These are phyloP conservation scores for Tephrocybe sp. DNA, from an alignment of 768 basidiomycete genomes.

Conservation along the genomic window DNA sequence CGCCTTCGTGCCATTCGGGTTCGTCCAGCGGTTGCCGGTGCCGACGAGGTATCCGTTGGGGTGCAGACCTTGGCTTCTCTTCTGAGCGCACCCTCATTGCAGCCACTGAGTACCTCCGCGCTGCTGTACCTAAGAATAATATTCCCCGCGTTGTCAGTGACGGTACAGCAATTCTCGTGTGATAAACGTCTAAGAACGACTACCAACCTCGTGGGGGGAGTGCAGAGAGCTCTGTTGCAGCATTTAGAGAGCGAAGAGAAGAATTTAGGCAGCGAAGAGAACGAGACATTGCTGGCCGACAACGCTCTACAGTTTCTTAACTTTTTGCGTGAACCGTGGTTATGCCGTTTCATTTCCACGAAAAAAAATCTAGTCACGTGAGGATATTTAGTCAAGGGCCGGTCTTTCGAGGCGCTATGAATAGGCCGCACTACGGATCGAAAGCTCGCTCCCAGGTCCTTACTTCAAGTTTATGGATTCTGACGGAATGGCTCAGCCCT, in stretches of 20 bases:
- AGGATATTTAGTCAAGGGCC: slow-evolving; percentile 1
- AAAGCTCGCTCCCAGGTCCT: no score
- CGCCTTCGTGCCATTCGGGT: neutral
- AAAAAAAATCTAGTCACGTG: slow-evolving; percentile 19
- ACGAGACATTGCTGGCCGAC: slow-evolving; percentile 26
- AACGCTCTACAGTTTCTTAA: slow-evolving; percentile 10
- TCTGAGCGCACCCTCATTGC: slow-evolving; percentile 26
- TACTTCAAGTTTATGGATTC: neutral
- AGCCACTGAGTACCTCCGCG: slow-evolving; percentile 25
- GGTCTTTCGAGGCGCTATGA: slow-evolving; percentile 5
- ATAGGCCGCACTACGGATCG: no score
- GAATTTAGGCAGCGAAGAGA: slow-evolving; percentile 25
- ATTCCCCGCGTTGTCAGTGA: slow-evolving; percentile 7
- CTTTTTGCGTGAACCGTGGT: slow-evolving; percentile 4
- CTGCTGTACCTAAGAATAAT: slow-evolving; percentile 14
- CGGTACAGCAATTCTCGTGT: neutral
- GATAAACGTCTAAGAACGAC: neutral
- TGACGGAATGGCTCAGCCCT: neutral
- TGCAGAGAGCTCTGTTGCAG: slow-evolving; percentile 6
- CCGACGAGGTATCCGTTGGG: slow-evolving; percentile 14
- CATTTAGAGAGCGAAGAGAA: slow-evolving; percentile 20
- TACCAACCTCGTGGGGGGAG: slow-evolving; percentile 19
- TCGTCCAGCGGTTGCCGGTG: slow-evolving; percentile 5
- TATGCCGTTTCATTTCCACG: slow-evolving; percentile 3
- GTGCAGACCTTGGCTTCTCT: slow-evolving; percentile 14